Evolutionary conservation across 305 asterid species (phyloP), one percentile per base, ranked within the genome.

Genomic region (Fraxinus floribunda): DNA sequence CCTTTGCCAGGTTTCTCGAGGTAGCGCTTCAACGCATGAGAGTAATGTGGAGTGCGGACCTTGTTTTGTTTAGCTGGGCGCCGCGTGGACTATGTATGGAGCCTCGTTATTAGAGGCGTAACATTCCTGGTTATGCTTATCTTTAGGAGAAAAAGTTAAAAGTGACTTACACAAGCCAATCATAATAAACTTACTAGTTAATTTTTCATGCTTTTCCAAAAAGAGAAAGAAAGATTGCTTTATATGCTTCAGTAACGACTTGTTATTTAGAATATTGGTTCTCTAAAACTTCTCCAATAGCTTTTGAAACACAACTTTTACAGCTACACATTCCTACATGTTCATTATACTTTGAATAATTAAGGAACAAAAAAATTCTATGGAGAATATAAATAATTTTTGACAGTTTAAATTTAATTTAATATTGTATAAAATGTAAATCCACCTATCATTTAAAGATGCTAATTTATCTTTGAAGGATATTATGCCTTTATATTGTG

Each of bases 241-340:
- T 81, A 24, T 74, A 18, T 80, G 55, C 82, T 74, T 30, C 74
- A 78, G 75, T 52, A 80, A 75, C 84, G 77, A 60, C 49, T 79
- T 74, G 72, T 49, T 78, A 44, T 38, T 71, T 44, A 57, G 78
- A 80, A 83, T 62, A 52, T 76, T 26, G 83, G 78, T 86, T 83
- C 85, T 74, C 55, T 36, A 66, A 80, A 79, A 75, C 83, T 46
- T 84, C 79, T 80, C 86, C 79, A 79, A 29, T 44, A 78, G 78
- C 87, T 81, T 79, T 81, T 60, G 55, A 77, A 78, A 39, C 30
- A 66, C 70, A 78, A 78, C 74, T 78, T 78, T 62, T 78, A 38
- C 32, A 71, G 75, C 24, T 20, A 18, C 18, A 36, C 52, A 41
- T 79, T 57, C 13, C 44, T 6, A 36, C 60, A 55, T 29, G 32